Percentiles rank a stretch among this genome's conserved stretches.
These are phyloP conservation scores for Saccharomycopsis amapae DNA, from an alignment of 805 yeast genomes.

Conservation along the genomic window DNA sequence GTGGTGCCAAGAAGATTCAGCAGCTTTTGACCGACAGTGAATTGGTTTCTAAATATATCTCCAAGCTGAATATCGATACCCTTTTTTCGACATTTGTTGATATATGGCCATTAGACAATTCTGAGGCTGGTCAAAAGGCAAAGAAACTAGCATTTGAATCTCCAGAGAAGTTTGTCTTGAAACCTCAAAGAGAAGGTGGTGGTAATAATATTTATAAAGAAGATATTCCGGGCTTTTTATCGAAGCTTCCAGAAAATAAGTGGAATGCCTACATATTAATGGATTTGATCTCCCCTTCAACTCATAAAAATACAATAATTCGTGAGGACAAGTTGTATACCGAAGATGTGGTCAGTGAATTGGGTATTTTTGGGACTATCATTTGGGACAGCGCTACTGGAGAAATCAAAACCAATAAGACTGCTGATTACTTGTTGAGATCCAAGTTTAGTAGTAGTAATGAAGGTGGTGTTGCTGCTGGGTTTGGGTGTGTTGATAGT, in stretches of 20 bases:
- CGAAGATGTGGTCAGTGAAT: slow-evolving; percentile 82
- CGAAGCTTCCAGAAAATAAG: slow-evolving; percentile 49
- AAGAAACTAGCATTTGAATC: slow-evolving; percentile 55
- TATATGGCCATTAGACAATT: slow-evolving; percentile 78
- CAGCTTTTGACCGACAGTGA: slow-evolving; percentile 65
- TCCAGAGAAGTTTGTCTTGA: slow-evolving; percentile 74
- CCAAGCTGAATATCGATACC: slow-evolving; percentile 28
- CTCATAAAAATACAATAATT: slow-evolving; percentile 58
- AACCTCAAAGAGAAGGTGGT: slow-evolving; percentile 99
- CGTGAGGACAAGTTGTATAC: slow-evolving; percentile 52
- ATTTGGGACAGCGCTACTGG: slow-evolving; percentile 63
- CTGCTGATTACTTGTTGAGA: slow-evolving; percentile 81
- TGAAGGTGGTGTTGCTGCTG: slow-evolving; percentile 99
- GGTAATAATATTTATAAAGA: slow-evolving; percentile 89
- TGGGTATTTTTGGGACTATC: slow-evolving; percentile 84
- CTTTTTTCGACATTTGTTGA: slow-evolving; percentile 64
- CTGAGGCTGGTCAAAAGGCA: slow-evolving; percentile 55
- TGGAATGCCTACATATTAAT: slow-evolving; percentile 91
- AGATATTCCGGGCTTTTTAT: slow-evolving; percentile 71
- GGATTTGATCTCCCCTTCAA: slow-evolving; percentile 85
- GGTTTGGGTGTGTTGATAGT: slow-evolving; percentile 94
- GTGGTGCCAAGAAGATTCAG: slow-evolving; percentile 93
- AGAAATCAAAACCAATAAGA: slow-evolving; percentile 50
- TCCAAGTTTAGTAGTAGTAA: slow-evolving; percentile 81
- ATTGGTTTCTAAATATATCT: slow-evolving; percentile 42